A percentile compares a stretch with the other conserved stretches of the same genome.
phyloP scores from a whole-genome alignment of 306 rosid genomes.

The Sesbania bispinosa region DNA sequence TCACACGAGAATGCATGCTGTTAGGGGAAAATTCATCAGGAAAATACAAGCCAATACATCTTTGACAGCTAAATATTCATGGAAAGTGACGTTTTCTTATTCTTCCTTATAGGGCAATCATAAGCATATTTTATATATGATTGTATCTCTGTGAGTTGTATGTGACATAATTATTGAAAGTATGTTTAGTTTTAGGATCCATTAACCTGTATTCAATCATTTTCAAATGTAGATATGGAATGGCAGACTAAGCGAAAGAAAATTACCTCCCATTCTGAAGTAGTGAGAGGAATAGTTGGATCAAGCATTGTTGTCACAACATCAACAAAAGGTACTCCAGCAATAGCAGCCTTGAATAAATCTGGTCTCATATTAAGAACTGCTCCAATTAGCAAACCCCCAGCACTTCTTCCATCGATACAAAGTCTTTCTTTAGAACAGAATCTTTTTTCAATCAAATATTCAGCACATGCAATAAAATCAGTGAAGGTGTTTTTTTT shows the following conservation, averaged over 20 bases:
- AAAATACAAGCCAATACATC: not conserved
- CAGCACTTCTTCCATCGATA: constrained; percentile 93
- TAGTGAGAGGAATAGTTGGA: constrained; percentile 94
- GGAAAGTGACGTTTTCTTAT: not conserved
- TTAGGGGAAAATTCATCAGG: not conserved
- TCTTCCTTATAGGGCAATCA: not conserved
- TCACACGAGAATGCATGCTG: not conserved
- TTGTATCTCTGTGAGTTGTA: not conserved
- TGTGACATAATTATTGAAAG: not conserved
- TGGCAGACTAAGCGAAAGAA: not conserved
- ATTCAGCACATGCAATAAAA: constrained; percentile 87
- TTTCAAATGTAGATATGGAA: constrained; percentile 9
- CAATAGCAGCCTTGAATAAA: constrained; percentile 88
- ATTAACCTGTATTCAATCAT: not conserved
- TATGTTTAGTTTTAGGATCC: too few species aligned
- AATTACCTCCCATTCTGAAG: constrained; percentile 95
- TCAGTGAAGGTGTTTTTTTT: constrained; percentile 90
- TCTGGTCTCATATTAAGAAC: constrained; percentile 98
- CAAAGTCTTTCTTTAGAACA: constrained; percentile 71
- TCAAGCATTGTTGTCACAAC: constrained; percentile 96
- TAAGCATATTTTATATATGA: not conserved
- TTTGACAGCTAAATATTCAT: not conserved
- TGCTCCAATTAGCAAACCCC: constrained; percentile 92
- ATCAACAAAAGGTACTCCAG: constrained; percentile 97
- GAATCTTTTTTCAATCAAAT: constrained; percentile 70